These are phyloP conservation scores for Phytopythium chamaehyphon DNA, from an alignment of 352 stramenopile genomes.

Conservation along the genomic window DNA sequence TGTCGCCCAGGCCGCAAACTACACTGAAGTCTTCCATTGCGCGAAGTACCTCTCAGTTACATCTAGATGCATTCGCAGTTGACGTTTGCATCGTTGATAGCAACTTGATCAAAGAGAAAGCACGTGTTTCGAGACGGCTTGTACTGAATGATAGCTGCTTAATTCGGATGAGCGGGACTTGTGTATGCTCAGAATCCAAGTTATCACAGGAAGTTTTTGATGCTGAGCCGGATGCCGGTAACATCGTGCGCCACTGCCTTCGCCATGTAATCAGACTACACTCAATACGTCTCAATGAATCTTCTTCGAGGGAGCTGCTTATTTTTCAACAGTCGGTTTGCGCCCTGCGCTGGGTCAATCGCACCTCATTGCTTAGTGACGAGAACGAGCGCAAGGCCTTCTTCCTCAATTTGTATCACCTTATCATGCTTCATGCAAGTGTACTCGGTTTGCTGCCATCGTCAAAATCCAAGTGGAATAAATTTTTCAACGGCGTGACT, in stretches of 20 bases:
- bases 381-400: constrained; percentile 28
- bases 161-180: neutral
- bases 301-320: constrained; percentile 16
- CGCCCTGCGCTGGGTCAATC: constrained; percentile 25
- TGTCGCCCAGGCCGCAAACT: neutral
- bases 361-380: constrained; percentile 16
- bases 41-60: neutral
- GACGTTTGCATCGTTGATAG: neutral
- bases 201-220: neutral
- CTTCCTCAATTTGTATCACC: constrained; percentile 59
- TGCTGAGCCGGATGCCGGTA: neutral
- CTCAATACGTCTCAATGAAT: neutral
- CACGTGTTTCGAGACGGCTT: constrained; percentile 14
- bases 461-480: constrained; percentile 44
- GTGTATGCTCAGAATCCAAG: neutral
- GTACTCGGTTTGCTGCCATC: constrained; percentile 39
- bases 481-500: constrained; percentile 56
- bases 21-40: neutral
- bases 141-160: constrained; percentile 40
- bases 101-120: neutral
- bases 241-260: neutral
- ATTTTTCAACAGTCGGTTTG: constrained; percentile 30
- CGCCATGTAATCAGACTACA: constrained; percentile 1
- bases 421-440: constrained; percentile 39
- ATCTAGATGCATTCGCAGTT: neutral